Evolutionary conservation across 2,329 filamentous ascomycete genomes (phyloP), one percentile per base, ranked within the genome.

Genomic region (Penicillium fuscoglaucum): DNA sequence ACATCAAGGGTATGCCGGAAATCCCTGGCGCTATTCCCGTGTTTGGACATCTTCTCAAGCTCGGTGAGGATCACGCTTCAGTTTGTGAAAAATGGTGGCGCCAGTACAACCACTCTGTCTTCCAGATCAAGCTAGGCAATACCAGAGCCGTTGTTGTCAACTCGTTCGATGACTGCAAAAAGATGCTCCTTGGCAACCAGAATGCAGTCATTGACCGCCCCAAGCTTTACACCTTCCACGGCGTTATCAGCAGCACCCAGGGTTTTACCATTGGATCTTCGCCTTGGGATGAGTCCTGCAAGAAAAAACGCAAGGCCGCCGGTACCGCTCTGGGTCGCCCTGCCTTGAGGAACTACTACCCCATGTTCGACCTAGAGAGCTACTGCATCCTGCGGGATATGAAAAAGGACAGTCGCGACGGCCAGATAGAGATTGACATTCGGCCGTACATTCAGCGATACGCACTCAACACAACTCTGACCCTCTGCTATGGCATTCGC

Each of bases 231-330:
- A 91, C 89, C 0, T 91, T 91, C 68, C 89, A 91, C 71, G 87
- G 83, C 0, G 85, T 91, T 1, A 86, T 91, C 8, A 90, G 87
- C 15, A 84, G 81, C 10, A 89, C 87, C 0, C 86, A 90, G 62
- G 89, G 88, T 10, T 88, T 90, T 71, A 91, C 89, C 0, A 91
- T 93, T 53, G 90, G 90, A 0, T 90, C 89, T 0, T 90, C 87
- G 0, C 89, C 90, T 0, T 92, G 89, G 86, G 87, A 91, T 54
- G 87, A 89, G 33, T 89, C 85, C 1, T 90, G 87, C 73, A 91
- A 90, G 70, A 81, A 82, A 47, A 83, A 88, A 33, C 83, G 89
- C 58, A 91, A 90, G 72, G 88, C 87, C 0, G 89, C 89, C 2
- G 89, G 87, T 3, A 89, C 88, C 0, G 89, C 89, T 0, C 79